A percentile compares a stretch with the other conserved stretches of the same genome.
These are phyloP conservation scores for Gossypium gossypioides DNA, from an alignment of 441 rosid species.

Conservation along the genomic window DNA sequence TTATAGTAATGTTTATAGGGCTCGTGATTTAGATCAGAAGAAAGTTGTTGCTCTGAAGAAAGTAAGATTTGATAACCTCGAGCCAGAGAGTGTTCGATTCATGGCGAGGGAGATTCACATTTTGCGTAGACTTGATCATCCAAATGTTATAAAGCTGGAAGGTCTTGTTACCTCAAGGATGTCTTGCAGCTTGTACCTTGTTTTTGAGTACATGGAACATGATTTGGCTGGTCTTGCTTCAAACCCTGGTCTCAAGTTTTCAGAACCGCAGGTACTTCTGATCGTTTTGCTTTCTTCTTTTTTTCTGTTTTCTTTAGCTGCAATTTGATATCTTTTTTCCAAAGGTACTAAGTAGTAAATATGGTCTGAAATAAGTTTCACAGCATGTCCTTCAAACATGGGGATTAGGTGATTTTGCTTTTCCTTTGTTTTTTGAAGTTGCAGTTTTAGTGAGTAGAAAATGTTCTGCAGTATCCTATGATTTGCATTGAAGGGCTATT, in stretches of 20 bases:
- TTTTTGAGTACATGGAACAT: conserved; percentile 93
- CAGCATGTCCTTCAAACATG: not conserved
- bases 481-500: not conserved
- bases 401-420: not conserved
- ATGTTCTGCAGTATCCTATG: not conserved
- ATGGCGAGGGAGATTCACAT: conserved; percentile 98
- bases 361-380: not conserved
- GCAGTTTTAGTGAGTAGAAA: not conserved
- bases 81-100: conserved; percentile 95
- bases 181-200: conserved; percentile 91
- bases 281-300: not conserved
- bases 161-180: conserved; percentile 95
- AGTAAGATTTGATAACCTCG: conserved; percentile 86
- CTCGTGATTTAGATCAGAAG: conserved; percentile 80
- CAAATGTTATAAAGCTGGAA: conserved; percentile 85
- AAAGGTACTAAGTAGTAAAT: not conserved
- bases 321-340: not conserved
- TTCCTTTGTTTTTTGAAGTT: not conserved
- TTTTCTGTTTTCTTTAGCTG: not conserved
- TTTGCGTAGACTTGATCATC: conserved; percentile 87
- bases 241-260: conserved; percentile 75
- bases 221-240: conserved; percentile 93
- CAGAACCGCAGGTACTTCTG: conserved; percentile 63
- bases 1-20: conserved; percentile 90
- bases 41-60: conserved; percentile 82